These are phyloP conservation scores for Fusarium cyanostomum DNA, from an alignment of 2,329 filamentous ascomycete species.

Conservation along the genomic window DNA sequence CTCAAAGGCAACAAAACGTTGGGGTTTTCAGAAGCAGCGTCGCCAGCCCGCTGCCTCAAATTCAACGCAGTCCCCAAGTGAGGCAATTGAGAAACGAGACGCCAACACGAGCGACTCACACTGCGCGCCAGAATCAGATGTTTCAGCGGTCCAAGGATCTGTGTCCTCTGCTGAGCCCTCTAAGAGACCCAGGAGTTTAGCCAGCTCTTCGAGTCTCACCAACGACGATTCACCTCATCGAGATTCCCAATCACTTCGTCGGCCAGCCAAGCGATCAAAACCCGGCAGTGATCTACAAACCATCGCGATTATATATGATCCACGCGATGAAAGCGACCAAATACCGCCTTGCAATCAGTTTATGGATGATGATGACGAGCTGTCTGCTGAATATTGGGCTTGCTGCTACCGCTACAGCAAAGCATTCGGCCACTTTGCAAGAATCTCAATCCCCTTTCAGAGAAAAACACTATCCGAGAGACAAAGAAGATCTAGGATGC, in stretches of 20 bases:
- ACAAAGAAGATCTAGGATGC: neutral
- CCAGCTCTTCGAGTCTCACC: neutral
- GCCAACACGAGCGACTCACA: neutral
- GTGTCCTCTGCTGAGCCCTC: neutral
- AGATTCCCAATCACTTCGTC: neutral
- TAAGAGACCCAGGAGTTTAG: neutral
- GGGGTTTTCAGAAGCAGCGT: constrained; percentile 4
- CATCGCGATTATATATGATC: too few species aligned
- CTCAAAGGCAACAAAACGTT: constrained; percentile 6
- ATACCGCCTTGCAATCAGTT: neutral
- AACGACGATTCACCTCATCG: neutral
- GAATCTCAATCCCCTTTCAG: neutral
- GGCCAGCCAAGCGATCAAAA: neutral
- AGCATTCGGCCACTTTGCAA: neutral
- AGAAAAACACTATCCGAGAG: neutral
- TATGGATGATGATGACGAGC: neutral
- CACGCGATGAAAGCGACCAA: too few species aligned
- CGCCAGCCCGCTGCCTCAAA: neutral
- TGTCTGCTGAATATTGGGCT: neutral
- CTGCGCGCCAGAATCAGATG: neutral
- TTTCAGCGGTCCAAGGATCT: fast-evolving
- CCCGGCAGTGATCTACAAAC: neutral
- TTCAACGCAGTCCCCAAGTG: too few species aligned
- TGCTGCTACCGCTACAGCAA: constrained; percentile 1
- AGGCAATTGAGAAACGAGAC: neutral